Percentiles rank a stretch among this genome's conserved stretches.
Conservation (phyloP, 2,329 filamentous ascomycete species). For the Penicillium palitans region DNA sequence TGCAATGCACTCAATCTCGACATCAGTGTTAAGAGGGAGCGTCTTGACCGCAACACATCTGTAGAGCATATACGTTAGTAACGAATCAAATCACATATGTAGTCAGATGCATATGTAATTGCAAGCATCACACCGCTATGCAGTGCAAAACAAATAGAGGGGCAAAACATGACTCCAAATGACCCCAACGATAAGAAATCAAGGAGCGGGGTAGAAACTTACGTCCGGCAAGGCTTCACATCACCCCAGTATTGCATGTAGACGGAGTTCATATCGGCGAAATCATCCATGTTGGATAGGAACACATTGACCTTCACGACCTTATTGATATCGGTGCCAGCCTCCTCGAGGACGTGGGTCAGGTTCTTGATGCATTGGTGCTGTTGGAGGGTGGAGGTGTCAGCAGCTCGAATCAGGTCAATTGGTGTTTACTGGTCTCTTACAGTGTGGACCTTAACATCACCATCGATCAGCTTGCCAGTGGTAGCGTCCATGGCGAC, state of each 20-base stretch:
- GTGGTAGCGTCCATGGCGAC: slow-evolving; percentile 61
- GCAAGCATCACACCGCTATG: neutral
- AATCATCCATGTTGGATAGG: slow-evolving; percentile 65
- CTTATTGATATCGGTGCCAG: slow-evolving; percentile 60
- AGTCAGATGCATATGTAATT: neutral
- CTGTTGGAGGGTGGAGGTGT: slow-evolving; percentile 17
- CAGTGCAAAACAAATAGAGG: neutral
- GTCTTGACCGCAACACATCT: slow-evolving; percentile 83
- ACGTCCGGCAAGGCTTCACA: slow-evolving; percentile 59
- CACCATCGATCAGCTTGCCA: slow-evolving; percentile 56
- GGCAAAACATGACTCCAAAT: too few species aligned
- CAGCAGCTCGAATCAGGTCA: neutral
- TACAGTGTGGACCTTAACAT: slow-evolving; percentile 57
- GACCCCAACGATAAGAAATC: neutral
- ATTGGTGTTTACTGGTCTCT: slow-evolving; percentile 9
- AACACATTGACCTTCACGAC: slow-evolving; percentile 69
- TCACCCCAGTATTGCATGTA: slow-evolving; percentile 72
- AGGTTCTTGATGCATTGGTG: slow-evolving; percentile 63
- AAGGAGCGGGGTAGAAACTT: slow-evolving; percentile 10
- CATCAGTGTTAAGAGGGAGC: slow-evolving; percentile 78
- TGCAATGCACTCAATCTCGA: slow-evolving; percentile 90
- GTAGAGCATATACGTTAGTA: neutral
- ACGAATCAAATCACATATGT: neutral
- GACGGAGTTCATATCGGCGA: slow-evolving; percentile 76
- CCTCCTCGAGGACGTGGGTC: slow-evolving; percentile 58